Conservation (phyloP, 495 filamentous ascomycete genomes). For the Hypoxylon trugodes region DNA sequence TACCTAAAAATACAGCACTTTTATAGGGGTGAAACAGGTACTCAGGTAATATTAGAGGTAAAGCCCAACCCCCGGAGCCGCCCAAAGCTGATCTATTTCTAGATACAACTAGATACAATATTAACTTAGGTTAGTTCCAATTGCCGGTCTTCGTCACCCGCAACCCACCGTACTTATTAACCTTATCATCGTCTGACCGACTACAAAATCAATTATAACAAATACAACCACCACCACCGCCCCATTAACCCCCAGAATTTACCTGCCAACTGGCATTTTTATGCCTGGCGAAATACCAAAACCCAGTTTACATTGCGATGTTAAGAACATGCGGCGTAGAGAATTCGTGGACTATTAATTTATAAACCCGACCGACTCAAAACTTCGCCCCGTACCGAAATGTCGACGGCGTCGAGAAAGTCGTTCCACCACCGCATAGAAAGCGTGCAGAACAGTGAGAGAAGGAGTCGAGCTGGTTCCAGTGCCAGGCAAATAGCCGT, state of each 20-base stretch:
- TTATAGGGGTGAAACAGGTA: no score
- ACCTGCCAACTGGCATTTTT: background rate
- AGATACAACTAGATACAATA: no score
- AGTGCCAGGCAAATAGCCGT: constrained; percentile 50
- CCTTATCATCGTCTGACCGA: constrained; percentile 37
- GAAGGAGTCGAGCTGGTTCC: constrained; percentile 50
- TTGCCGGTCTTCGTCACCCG: constrained; percentile 36
- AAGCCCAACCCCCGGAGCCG: constrained; percentile 30
- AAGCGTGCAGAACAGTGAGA: constrained; percentile 52
- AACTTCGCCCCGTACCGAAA: constrained; percentile 39
- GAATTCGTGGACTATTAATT: constrained; percentile 20
- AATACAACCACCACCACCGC: background rate
- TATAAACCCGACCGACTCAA: constrained; percentile 17
- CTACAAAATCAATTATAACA: background rate
- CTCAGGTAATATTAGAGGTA: no score
- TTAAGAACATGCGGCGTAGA: constrained; percentile 25
- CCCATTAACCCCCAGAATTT: background rate
- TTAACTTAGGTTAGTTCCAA: constrained; percentile 29
- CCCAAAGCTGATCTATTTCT: constrained; percentile 39
- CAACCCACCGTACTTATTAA: constrained; percentile 27
- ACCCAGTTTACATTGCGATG: background rate
- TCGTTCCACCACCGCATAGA: constrained; percentile 54
- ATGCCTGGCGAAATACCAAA: background rate
- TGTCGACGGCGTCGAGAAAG: constrained; percentile 56
- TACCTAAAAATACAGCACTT: constrained; percentile 17